phyloP scores from a whole-genome alignment of 106 monocot genomes.

The Acanthochlamys bracteata region DNA sequence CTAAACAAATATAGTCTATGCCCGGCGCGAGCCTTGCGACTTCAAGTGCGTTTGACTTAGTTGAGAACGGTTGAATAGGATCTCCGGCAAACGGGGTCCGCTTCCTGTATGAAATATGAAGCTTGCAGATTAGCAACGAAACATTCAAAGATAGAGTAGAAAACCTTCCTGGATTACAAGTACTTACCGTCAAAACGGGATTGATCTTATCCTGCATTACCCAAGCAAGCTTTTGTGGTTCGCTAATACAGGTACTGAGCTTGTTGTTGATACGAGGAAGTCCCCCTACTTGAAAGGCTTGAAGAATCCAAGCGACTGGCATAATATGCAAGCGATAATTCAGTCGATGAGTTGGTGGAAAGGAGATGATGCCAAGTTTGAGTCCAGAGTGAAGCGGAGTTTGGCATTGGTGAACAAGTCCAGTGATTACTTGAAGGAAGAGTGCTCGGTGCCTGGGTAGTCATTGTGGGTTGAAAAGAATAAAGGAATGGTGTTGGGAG shows the following conservation, averaged over 20 bases:
- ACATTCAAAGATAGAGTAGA: conserved; percentile 32
- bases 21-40: conserved; percentile 34
- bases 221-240: conserved; percentile 26
- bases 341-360: conserved; percentile 35
- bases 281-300: conserved; percentile 46
- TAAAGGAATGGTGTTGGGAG: conserved; percentile 47
- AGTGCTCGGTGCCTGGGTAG: conserved; percentile 33
- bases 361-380: conserved; percentile 24
- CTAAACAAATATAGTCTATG: conserved; percentile 34
- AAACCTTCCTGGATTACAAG: conserved; percentile 14
- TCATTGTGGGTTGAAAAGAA: conserved; percentile 63
- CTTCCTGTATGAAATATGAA: conserved; percentile 33
- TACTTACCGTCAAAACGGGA: conserved; percentile 38
- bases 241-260: conserved; percentile 14
- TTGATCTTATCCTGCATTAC: conserved; percentile 35
- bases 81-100: background rate
- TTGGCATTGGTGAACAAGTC: conserved; percentile 55
- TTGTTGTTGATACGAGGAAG: conserved; percentile 28
- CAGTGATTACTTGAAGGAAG: conserved; percentile 39
- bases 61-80: conserved; percentile 22
- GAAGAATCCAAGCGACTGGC: conserved; percentile 26
- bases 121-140: conserved; percentile 44
- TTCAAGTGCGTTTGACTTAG: conserved; percentile 49
- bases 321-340: conserved; percentile 45
- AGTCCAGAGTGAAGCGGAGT: conserved; percentile 33